Percentiles rank a stretch among this genome's conserved stretches.
Evolutionary conservation across 108 stramenopile species (phyloP).

Genomic region (Cylindrotheca closterium): DNA sequence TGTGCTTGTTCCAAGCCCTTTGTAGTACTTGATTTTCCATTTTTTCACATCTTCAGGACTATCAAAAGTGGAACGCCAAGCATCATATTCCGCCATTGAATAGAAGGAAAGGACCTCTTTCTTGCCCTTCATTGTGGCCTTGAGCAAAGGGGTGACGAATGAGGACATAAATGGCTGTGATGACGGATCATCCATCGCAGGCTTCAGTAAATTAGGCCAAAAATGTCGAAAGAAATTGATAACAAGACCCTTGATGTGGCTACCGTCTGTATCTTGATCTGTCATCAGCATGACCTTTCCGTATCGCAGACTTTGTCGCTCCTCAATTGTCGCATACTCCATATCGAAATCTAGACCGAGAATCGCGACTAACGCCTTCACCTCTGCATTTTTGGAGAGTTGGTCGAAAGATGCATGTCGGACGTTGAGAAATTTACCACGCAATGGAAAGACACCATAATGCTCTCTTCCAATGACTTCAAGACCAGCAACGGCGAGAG

Average conservation of each 20-base stretch:
- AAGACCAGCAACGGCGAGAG: slow-evolving; percentile 94
- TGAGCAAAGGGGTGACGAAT: slow-evolving; percentile 90
- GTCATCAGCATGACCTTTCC: slow-evolving; percentile 93
- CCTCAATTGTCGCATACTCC: slow-evolving; percentile 70
- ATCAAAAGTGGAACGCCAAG: slow-evolving; percentile 64
- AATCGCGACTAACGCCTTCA: slow-evolving; percentile 78
- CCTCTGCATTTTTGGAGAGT: slow-evolving; percentile 93
- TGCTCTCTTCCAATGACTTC: slow-evolving; percentile 94
- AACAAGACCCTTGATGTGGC: slow-evolving; percentile 93
- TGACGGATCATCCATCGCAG: slow-evolving; percentile 45
- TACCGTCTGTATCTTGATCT: slow-evolving; percentile 89
- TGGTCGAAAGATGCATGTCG: slow-evolving; percentile 84
- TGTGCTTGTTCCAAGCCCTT: slow-evolving; percentile 93
- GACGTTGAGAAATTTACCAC: slow-evolving; percentile 99
- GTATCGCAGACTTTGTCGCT: slow-evolving; percentile 77
- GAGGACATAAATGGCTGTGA: slow-evolving; percentile 72
- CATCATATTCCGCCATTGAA: slow-evolving; percentile 79
- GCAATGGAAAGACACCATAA: slow-evolving; percentile 97
- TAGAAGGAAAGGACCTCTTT: slow-evolving; percentile 70
- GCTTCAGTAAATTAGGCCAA: slow-evolving; percentile 86
- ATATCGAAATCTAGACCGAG: slow-evolving; percentile 87
- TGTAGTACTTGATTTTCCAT: slow-evolving; percentile 92
- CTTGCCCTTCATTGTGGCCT: slow-evolving; percentile 60
- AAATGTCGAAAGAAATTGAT: slow-evolving; percentile 91
- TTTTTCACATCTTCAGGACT: slow-evolving; percentile 44